phyloP scores from a whole-genome alignment of 768 basidiomycete species.

The Leccinum longicurvipes region DNA sequence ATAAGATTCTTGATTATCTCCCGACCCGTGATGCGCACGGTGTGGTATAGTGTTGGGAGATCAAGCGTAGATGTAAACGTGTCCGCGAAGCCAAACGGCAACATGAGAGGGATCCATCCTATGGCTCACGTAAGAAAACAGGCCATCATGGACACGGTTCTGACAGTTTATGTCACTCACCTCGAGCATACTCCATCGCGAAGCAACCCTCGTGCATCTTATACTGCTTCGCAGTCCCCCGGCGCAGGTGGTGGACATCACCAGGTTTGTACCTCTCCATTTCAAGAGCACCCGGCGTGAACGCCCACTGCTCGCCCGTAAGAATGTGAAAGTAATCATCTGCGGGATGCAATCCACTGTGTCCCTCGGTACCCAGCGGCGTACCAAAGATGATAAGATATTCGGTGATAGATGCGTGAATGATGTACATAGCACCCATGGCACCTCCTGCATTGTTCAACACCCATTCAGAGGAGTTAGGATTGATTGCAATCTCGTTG shows the following conservation, averaged over 20 bases:
- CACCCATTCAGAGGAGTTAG: constrained; percentile 79
- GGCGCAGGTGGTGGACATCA: constrained; percentile 75
- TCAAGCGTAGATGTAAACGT: constrained; percentile 86
- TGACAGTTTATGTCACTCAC: constrained; percentile 39
- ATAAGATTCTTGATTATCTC: constrained; percentile 83
- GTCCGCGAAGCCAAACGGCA: constrained; percentile 92
- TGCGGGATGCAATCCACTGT: constrained; percentile 89
- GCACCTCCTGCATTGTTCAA: constrained; percentile 98
- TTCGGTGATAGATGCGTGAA: constrained; percentile 95
- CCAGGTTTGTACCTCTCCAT: constrained; percentile 87
- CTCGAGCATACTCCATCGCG: constrained; percentile 92
- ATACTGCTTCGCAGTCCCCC: constrained; percentile 92
- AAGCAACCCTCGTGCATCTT: constrained; percentile 97
- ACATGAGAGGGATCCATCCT: constrained; percentile 98
- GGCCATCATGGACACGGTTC: neutral
- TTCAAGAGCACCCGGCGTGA: constrained; percentile 72
- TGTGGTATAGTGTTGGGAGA: constrained; percentile 75
- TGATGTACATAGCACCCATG: constrained; percentile 97
- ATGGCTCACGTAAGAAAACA: neutral
- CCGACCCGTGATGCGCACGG: constrained; percentile 69
- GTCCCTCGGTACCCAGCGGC: constrained; percentile 95
- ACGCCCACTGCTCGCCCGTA: constrained; percentile 93
- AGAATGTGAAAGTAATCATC: constrained; percentile 99
- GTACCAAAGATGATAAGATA: constrained; percentile 96
- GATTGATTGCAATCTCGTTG: constrained; percentile 46